phyloP scores from a whole-genome alignment of 345 rosid genomes.

The Brassica nigra region DNA sequence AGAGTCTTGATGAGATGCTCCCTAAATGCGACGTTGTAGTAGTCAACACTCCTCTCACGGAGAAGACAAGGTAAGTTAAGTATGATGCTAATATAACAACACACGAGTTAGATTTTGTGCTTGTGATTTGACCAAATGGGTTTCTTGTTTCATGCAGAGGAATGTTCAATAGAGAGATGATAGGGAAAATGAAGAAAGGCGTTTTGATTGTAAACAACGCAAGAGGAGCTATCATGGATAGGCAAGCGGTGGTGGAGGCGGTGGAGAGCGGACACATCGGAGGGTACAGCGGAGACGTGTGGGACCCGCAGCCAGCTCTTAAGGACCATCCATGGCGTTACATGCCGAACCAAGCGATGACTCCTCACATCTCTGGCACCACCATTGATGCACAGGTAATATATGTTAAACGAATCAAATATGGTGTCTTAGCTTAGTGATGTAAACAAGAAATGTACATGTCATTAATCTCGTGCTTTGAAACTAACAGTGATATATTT shows the following conservation, averaged over 20 bases:
- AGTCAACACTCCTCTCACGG: slow-evolving; percentile 84
- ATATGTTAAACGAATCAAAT: background rate
- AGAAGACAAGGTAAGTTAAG: slow-evolving; percentile 62
- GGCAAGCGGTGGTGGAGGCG: slow-evolving; percentile 88
- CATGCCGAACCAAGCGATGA: slow-evolving; percentile 99
- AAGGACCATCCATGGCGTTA: slow-evolving; percentile 98
- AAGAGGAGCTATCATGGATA: slow-evolving; percentile 97
- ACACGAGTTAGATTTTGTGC: background rate
- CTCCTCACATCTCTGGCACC: slow-evolving; percentile 96
- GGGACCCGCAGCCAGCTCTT: slow-evolving; percentile 96
- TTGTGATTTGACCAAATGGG: background rate
- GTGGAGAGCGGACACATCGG: slow-evolving; percentile 82
- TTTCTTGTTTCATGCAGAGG: slow-evolving; percentile 51
- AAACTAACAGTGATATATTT: background rate
- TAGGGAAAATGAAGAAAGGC: slow-evolving; percentile 90
- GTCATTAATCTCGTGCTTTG: background rate
- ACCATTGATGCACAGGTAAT: slow-evolving; percentile 91
- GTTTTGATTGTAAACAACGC: slow-evolving; percentile 93
- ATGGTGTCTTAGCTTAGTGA: background rate
- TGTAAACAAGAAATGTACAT: background rate
- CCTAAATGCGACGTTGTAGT: slow-evolving; percentile 85
- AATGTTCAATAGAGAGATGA: slow-evolving; percentile 70
- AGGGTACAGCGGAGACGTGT: slow-evolving; percentile 96
- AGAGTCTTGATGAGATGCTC: slow-evolving; percentile 79
- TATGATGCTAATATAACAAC: slow-evolving; percentile 15